Base-by-base conservation (phyloP, 306 rosid genomes). In the Pterocarpus macrocarpus region DNA sequence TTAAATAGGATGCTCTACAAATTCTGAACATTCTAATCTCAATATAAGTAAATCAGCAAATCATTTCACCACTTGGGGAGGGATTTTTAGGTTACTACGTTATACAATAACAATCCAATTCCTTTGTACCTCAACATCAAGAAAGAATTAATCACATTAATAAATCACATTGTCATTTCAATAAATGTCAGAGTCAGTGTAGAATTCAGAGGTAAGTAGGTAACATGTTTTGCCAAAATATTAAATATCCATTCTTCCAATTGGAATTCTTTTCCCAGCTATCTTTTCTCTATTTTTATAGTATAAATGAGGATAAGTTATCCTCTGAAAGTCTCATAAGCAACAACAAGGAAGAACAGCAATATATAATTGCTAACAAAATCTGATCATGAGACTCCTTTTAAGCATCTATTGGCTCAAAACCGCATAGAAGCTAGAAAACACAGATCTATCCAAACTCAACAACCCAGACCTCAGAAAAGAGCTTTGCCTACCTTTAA, bases 41-140 rank as follows among this genome's bases (percentile, higher is more conserved):
- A 80, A 58, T 28, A 45, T n/a, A 79, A 28, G 39, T 57, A 83
- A 70, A 75, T 17, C 15, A 56, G 76, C 17, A 64, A 70, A 36
- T 13, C 15, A 64, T 44, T 78, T 69, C 50, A 68, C 58, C 53
- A 53, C 59, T 47, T 57, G 70, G 62, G 69, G 61, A 69, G 71
- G 75, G 69, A 64, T 64, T 57, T 47, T 81, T 53, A 67, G 75
- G 56, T 66, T 43, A 53, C 47, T 28, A 17, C 69, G 80, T 35
- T 32, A 81, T 77, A 80, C 44, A 73, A 86, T 57, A 74, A 80
- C 44, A 73, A 86, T 50, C 66, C 73, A 80, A 80, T 30, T 71
- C 38, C 45, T 49, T 52, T 62, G 64, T 32, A 64, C 53, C 76
- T 75, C 6, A 78, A 71, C 64, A 70, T 35, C 56, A 75, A 44